Percentiles rank a stretch among this genome's conserved stretches.
Conservation (phyloP, 768 basidiomycete genomes). For the Hericium rajendrae region DNA sequence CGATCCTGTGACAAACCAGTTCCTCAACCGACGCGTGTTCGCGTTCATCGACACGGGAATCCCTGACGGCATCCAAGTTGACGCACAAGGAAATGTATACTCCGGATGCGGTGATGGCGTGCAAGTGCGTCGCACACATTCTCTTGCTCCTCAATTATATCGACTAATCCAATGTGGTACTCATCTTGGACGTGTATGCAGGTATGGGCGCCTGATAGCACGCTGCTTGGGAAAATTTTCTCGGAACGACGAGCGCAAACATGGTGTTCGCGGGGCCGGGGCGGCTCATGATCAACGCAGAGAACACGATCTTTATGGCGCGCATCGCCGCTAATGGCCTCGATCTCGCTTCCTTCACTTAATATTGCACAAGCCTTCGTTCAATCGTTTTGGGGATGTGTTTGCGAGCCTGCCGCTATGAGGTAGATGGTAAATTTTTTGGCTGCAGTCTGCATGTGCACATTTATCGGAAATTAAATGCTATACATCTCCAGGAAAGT, state of each 20-base stretch:
- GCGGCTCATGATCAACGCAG: conserved; percentile 31
- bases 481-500: too few relatives aligned
- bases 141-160: too few relatives aligned
- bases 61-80: conserved; percentile 60
- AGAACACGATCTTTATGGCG: conserved; percentile 30
- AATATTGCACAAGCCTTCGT: not conserved
- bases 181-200: too few relatives aligned
- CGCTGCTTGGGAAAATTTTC: conserved; percentile 58
- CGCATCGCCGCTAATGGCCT: conserved; percentile 26
- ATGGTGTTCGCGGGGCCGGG: conserved; percentile 32
- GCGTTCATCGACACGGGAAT: conserved; percentile 57
- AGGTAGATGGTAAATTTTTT: too few relatives aligned
- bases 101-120: conserved; percentile 62
- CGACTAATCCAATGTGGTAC: too few relatives aligned
- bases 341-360: conserved; percentile 12
- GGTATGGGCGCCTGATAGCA: conserved; percentile 48
- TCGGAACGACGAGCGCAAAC: conserved; percentile 28
- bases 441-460: too few relatives aligned
- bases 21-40: conserved; percentile 55
- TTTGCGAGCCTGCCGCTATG: too few relatives aligned
- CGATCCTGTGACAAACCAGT: conserved; percentile 40
- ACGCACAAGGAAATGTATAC: conserved; percentile 56
- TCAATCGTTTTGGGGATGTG: too few relatives aligned
- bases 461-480: too few relatives aligned
- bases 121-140: conserved; percentile 19